Conservation (phyloP, 75 land plant species). For the Chamaecyparis obtusa region DNA sequence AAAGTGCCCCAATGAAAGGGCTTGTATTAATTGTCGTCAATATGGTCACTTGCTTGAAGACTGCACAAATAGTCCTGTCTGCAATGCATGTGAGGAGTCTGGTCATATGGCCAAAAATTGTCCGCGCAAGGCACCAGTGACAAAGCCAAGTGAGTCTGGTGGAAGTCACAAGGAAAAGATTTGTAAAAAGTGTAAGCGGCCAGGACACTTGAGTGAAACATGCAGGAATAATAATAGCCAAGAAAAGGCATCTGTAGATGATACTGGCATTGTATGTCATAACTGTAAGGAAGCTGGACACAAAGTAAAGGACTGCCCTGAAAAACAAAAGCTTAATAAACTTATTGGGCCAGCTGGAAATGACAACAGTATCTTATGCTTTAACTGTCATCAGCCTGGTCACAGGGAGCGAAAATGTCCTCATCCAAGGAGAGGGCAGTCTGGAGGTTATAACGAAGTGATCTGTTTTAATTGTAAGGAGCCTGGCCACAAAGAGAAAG, state of each 20-base stretch:
- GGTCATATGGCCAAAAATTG: conserved; percentile 51
- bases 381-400: neutral
- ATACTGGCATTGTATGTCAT: neutral
- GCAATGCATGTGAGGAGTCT: conserved; percentile 49
- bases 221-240: conserved; percentile 5
- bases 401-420: neutral
- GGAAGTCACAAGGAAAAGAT: neutral
- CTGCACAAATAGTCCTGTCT: conserved; percentile 47
- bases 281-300: neutral
- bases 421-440: neutral
- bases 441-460: conserved; percentile 2
- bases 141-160: neutral
- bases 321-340: neutral
- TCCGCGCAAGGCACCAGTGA: conserved; percentile 1
- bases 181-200: conserved; percentile 36
- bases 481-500: neutral
- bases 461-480: conserved; percentile 5
- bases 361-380: neutral
- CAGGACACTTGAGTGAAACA: conserved; percentile 42
- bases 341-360: neutral
- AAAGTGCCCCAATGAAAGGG: conserved; percentile 49
- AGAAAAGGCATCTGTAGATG: neutral
- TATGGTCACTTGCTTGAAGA: conserved; percentile 49
- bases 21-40: conserved; percentile 47
- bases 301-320: neutral